Conservation (phyloP, 164 flowering plant species). For the Magnolia officinalis region DNA sequence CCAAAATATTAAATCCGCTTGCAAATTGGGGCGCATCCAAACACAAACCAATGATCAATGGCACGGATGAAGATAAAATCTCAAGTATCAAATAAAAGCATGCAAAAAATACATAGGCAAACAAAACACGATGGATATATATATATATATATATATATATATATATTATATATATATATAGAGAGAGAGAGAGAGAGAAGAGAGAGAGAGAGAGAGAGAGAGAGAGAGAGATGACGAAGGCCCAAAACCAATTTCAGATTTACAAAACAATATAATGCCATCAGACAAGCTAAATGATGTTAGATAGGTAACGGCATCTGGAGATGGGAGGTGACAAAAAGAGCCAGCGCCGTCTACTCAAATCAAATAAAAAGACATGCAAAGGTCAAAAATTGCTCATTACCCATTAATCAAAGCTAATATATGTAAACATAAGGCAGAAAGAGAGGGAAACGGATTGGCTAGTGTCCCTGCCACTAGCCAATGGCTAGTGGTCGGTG, state of each 20-base stretch:
- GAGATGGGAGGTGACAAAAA: too few relatives aligned
- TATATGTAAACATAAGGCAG: not conserved
- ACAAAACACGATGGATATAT: not conserved
- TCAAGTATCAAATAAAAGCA: not conserved
- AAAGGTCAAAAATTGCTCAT: not conserved
- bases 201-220: not conserved
- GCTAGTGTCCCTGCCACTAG: too few relatives aligned
- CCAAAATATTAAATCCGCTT: not conserved
- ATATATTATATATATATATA: too few relatives aligned
- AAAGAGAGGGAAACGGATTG: not conserved
- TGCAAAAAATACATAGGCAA: not conserved
- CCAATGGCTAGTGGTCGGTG: too few relatives aligned
- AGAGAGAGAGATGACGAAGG: not conserved
- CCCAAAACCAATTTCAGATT: not conserved
- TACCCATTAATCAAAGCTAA: too few relatives aligned
- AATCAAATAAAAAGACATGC: not conserved
- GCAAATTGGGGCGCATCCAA: not conserved
- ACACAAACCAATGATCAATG: not conserved
- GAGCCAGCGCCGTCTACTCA: not conserved
- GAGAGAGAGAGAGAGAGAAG: not conserved
- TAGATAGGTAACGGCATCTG: too few relatives aligned
- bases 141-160: too few relatives aligned
- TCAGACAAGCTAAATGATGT: not conserved
- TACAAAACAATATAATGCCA: not conserved
- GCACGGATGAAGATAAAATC: not conserved